These are phyloP conservation scores for Anaeromyces robustus DNA, from an alignment of 192 early-diverging fungal genomes.

Conservation along the genomic window DNA sequence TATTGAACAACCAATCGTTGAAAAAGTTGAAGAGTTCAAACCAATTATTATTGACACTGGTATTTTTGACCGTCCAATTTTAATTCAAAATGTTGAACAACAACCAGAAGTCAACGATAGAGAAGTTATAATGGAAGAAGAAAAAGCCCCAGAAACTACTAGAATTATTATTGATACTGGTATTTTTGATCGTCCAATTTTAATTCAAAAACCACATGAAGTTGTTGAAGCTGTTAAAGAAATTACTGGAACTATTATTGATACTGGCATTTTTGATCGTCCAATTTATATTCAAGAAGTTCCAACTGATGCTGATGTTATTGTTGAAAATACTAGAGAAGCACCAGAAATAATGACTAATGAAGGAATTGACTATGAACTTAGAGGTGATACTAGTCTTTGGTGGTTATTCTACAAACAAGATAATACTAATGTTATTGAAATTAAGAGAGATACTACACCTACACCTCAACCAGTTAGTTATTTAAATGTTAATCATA, in stretches of 20 bases:
- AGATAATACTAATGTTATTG: too few species aligned
- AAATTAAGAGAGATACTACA: too few species aligned
- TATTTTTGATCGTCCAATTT: not conserved
- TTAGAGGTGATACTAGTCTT: too few species aligned
- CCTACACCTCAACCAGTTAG: too few species aligned
- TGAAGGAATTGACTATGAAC: too few species aligned
- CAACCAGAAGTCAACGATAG: not conserved
- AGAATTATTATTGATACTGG: not conserved
- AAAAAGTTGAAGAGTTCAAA: not conserved
- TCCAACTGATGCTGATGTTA: too few species aligned
- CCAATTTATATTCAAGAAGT: not conserved
- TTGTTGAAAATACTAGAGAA: too few species aligned
- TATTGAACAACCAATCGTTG: not conserved
- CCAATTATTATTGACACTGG: not conserved
- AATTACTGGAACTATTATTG: not conserved
- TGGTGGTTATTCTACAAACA: too few species aligned
- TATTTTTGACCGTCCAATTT: not conserved
- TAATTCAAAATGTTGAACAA: not conserved
- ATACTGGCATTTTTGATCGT: not conserved
- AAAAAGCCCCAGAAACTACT: not conserved
- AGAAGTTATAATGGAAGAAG: not conserved
- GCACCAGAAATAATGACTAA: too few species aligned
- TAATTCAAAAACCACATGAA: not conserved
- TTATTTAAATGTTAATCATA: too few species aligned
- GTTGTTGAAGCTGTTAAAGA: not conserved